A percentile compares a stretch with the other conserved stretches of the same genome.
phyloP scores from a whole-genome alignment of 2,329 filamentous ascomycete genomes.

The Penicillium polonicum region DNA sequence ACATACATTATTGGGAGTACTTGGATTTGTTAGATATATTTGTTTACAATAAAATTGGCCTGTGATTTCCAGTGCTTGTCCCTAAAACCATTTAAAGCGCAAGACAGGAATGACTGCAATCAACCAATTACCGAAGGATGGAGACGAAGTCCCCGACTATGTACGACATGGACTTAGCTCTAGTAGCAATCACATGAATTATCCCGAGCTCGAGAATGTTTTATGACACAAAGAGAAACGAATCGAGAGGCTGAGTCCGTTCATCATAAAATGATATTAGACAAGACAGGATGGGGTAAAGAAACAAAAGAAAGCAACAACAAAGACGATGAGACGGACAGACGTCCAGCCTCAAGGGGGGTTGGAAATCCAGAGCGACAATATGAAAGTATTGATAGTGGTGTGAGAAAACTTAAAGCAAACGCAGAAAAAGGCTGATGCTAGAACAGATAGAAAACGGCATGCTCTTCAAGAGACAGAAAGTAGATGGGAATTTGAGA shows the following conservation, averaged over 20 bases:
- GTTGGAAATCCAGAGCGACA: constrained; percentile 3
- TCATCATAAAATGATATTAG: constrained; percentile 29
- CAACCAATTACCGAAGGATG: not conserved
- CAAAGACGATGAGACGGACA: constrained; percentile 2
- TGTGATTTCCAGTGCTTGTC: not conserved
- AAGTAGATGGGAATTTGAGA: constrained; percentile 24
- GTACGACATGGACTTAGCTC: not conserved
- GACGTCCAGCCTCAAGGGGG: not conserved
- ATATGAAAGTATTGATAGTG: constrained; percentile 21
- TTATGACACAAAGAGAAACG: constrained; percentile 22
- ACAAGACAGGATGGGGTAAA: constrained; percentile 20
- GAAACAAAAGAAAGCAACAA: constrained; percentile 11
- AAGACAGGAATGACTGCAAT: not conserved
- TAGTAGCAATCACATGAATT: constrained; percentile 12
- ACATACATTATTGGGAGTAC: constrained; percentile 2
- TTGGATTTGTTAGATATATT: not conserved
- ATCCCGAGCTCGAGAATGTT: constrained; percentile 17
- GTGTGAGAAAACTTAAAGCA: constrained; percentile 14
- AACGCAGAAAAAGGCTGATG: constrained; percentile 28
- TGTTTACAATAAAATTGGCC: not conserved
- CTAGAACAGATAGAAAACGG: constrained; percentile 25
- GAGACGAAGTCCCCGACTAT: not conserved
- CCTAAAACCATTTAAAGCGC: too few relatives aligned
- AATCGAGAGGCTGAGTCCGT: constrained; percentile 24
- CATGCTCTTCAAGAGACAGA: constrained; percentile 28